Evolutionary conservation across 2,329 filamentous ascomycete species (phyloP), one percentile per base, ranked within the genome.

Genomic region (Colletotrichum sp.): DNA sequence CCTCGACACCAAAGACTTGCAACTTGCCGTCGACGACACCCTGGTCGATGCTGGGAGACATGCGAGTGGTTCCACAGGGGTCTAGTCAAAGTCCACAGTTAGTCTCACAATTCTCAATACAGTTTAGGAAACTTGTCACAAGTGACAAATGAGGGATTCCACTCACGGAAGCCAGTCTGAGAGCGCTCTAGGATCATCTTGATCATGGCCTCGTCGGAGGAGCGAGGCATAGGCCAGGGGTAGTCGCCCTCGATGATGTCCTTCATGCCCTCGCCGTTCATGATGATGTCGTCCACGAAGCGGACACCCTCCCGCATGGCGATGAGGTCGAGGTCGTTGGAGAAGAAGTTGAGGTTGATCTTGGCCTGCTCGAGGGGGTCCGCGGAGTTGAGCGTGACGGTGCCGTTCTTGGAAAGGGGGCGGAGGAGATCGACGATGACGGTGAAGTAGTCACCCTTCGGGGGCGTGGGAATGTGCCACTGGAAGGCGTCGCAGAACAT

Each of bases 321-420:
- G 21, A 92, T 82, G n/a, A 93, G 85, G 78, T 88, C 88, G 2
- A 91, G 85, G 44, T 90, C 89, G n/a, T 88, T 83, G 55, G 86
- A 84, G 85, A 90, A 92, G 83, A 90, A 92, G 83, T 92, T 91
- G 81, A 92, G 88, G 80, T 89, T 88, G 80, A 94, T 92, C 62
- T 90, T 85, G 2, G 92, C 90, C 64, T 90, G 87, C 65, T 89
- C 89, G 3, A 90, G 87, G 0, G 92, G 91, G 80, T 93, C 87
- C 0, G 87, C 82, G 3, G 89, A 92, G 77, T 86, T 87, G 3
- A 94, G 88, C 2, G 84, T 89, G 3, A 94, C 91, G 1, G 87
- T 88, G 12, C 92, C 92, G 5, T 84, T 79, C 60, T 83, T 80
- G 8, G 86, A 87, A 1, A 86, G 77, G 16, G 87, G 86, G 0